Evolutionary conservation across 768 basidiomycete species (phyloP), one percentile per base, ranked within the genome.

Genomic region (Lanmaoa pseudosensibilis): DNA sequence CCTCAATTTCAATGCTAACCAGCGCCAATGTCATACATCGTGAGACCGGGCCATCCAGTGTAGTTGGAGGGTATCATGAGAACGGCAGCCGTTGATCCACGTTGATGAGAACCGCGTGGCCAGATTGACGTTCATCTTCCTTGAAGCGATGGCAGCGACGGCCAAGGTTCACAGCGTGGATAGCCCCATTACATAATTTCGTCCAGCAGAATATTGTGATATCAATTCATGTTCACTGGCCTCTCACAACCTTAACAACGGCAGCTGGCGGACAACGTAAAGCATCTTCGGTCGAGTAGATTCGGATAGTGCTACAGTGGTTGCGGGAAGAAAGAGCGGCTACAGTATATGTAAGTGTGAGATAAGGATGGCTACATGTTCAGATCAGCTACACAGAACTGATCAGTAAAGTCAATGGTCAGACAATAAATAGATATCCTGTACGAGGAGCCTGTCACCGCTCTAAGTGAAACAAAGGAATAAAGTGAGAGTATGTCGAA

Each of bases 281-380:
- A 7, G 46, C 30, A 41, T 56, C 30, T 56, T 59, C 38, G 27
- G 46, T 54, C 46, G 32, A 56, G 19, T 52, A 60, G 48, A 47
- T 52, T n/a, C n/a, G 52, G 39, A 60, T 68, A 68, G n/a, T 50
- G 67, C 58, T 68, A 68, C 67, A 68, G 39, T 52, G 46, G 53
- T 59, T 41, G 52, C 37, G 51, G 37, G 40, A 37, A 50, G 36
- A 46, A 47, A 19, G 18, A 15, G 59, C 46, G 32, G 54, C 55
- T 69, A 68, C 68, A 67, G 62, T 66, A 54, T 57, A 56, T 49
- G 54, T 55, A 49, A 52, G 60, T 54, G 54, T 36, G 41, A 19
- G 44, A 23, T 23, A 53, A 40, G 46, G 54, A 58, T 54, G 58
- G 69, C 69, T 71, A 71, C 68, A 69, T 52, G 55, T 57, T 54